phyloP scores from a whole-genome alignment of 805 yeast species.

The Barnettozyma vustinii region DNA sequence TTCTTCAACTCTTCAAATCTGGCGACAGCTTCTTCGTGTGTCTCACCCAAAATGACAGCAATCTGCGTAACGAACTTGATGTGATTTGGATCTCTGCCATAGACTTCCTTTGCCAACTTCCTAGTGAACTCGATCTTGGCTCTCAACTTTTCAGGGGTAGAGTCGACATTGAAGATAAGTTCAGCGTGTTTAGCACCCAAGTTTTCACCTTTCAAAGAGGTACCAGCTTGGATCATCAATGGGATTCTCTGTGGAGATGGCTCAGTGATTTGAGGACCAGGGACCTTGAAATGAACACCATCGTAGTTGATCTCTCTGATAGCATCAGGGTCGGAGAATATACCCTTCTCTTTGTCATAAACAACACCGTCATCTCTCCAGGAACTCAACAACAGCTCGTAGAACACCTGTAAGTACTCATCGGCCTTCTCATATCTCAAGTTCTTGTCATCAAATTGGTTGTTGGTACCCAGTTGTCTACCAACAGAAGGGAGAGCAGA shows the following conservation, averaged over 20 bases:
- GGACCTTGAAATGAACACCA: constrained; percentile 34
- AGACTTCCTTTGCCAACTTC: constrained; percentile 28
- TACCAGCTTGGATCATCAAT: constrained; percentile 41
- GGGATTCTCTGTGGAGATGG: constrained; percentile 44
- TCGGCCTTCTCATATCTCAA: constrained; percentile 39
- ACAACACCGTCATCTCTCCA: constrained; percentile 41
- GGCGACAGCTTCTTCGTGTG: constrained; percentile 36
- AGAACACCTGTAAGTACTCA: constrained; percentile 40
- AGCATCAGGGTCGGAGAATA: constrained; percentile 35
- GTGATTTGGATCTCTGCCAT: constrained; percentile 35
- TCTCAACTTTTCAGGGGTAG: constrained; percentile 29
- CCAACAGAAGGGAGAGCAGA: constrained; percentile 40
- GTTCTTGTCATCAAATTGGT: constrained; percentile 35
- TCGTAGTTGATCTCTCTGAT: constrained; percentile 38
- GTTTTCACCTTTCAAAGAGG: constrained; percentile 36
- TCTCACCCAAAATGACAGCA: constrained; percentile 32
- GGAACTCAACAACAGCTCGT: constrained; percentile 36
- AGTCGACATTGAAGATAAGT: constrained; percentile 33
- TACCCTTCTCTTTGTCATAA: constrained; percentile 25
- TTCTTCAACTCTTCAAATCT: constrained; percentile 25
- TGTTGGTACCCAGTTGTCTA: constrained; percentile 34
- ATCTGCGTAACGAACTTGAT: constrained; percentile 35
- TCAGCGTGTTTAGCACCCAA: constrained; percentile 44
- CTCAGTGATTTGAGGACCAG: constrained; percentile 39
- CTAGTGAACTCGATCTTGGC: constrained; percentile 28